Evolutionary conservation across 2,329 filamentous ascomycete genomes (phyloP).

Genomic region (Alternaria burnsii): DNA sequence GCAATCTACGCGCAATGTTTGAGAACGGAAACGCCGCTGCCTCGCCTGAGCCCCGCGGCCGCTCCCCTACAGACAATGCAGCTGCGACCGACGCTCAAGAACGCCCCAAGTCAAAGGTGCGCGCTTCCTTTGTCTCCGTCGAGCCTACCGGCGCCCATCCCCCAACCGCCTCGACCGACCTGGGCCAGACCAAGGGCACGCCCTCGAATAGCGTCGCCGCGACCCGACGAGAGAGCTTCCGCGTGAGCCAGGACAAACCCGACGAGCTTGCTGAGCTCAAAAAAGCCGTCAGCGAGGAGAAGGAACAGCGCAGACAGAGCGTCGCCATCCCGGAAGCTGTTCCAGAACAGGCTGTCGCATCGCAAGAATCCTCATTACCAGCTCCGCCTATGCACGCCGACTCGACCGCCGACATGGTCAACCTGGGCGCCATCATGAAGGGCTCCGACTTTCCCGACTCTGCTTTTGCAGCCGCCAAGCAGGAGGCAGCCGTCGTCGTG

Average conservation of each 20-base stretch:
- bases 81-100: slow-evolving; percentile 36
- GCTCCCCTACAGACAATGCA: slow-evolving; percentile 52
- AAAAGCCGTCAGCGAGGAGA: slow-evolving; percentile 53
- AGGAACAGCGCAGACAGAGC: slow-evolving; percentile 50
- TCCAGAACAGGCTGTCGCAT: slow-evolving; percentile 55
- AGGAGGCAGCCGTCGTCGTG: slow-evolving; percentile 1
- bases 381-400: slow-evolving; percentile 42
- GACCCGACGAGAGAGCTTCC: slow-evolving; percentile 55
- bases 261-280: slow-evolving; percentile 50
- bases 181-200: slow-evolving; percentile 38
- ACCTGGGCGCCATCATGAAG: slow-evolving; percentile 48
- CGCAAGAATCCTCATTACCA: slow-evolving; percentile 48
- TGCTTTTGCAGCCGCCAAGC: slow-evolving; percentile 15
- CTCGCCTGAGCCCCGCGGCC: slow-evolving; percentile 55
- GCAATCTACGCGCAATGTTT: slow-evolving; percentile 60
- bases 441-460: slow-evolving; percentile 47
- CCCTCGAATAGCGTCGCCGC: slow-evolving; percentile 41
- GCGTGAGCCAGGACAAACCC: slow-evolving; percentile 47
- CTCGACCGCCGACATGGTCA: slow-evolving; percentile 39
- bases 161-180: slow-evolving; percentile 34
- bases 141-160: slow-evolving; percentile 43
- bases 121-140: slow-evolving; percentile 60
- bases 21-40: slow-evolving; percentile 51
- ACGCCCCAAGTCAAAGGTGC: slow-evolving; percentile 55
- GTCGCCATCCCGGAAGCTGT: slow-evolving; percentile 49